These are phyloP conservation scores for Candida sp. DNA, from an alignment of 1,139 yeast species.

Conservation along the genomic window DNA sequence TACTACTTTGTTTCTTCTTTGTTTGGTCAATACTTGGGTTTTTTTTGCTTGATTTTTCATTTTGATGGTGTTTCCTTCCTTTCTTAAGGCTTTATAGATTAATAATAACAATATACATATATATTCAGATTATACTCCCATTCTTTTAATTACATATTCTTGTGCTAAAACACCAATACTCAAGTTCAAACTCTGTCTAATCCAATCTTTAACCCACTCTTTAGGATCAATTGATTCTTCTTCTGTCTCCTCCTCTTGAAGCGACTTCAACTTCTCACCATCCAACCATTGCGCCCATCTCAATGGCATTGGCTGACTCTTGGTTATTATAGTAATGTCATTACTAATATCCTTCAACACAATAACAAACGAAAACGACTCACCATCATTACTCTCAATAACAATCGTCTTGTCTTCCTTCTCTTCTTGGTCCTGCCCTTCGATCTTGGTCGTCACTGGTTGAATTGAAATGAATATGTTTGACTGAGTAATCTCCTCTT, in stretches of 20 bases:
- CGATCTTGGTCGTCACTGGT: conserved; percentile 51
- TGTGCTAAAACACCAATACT: conserved; percentile 90
- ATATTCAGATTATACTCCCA: conserved; percentile 59
- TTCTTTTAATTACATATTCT: conserved; percentile 86
- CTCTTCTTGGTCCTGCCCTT: conserved; percentile 5
- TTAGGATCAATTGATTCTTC: conserved; percentile 66
- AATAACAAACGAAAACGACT: conserved; percentile 64
- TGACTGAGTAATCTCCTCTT: conserved; percentile 47
- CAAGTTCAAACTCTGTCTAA: conserved; percentile 79
- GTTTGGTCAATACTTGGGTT: not conserved
- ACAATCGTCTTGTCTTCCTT: conserved; percentile 32
- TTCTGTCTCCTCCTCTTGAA: conserved; percentile 9
- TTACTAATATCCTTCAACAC: conserved; percentile 81
- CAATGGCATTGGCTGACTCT: conserved; percentile 89
- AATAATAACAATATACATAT: not conserved
- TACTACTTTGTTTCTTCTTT: not conserved
- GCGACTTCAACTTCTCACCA: conserved; percentile 41
- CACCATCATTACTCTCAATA: conserved; percentile 43
- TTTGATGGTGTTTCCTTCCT: not conserved
- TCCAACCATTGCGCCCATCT: conserved; percentile 91
- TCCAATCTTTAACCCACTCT: conserved; percentile 97
- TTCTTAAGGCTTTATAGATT: conserved; percentile 1
- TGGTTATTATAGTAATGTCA: conserved; percentile 70
- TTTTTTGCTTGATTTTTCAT: not conserved
- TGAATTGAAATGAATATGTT: conserved; percentile 82